Evolutionary conservation across 495 filamentous ascomycete genomes (phyloP), one percentile per base, ranked within the genome.

Genomic region (Penicillium steckii): DNA sequence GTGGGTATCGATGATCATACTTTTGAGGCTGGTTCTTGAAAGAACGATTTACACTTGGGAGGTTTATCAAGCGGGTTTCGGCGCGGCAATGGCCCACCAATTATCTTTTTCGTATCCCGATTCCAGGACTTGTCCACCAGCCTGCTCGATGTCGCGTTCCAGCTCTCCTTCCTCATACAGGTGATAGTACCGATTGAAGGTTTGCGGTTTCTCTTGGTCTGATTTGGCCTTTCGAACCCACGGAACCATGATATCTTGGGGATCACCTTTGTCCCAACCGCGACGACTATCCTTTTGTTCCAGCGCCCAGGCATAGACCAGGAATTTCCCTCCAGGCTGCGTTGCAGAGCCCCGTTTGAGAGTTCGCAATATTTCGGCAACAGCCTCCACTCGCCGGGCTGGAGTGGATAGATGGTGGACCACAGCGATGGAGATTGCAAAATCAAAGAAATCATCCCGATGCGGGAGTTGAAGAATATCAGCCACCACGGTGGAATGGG

Each of bases 51-150:
- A 4, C 29, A n/a, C 5, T 32, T 13, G n/a, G 29, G 38, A 21
- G 21, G 35, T 33, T 49, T 35, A 59, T 52, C 48, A 35, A 49
- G 25, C 27, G 46, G 38, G 47, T 30, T 61, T 63, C 52, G 69
- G 69, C 29, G 65, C 68, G 38, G 78, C 80, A 42, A 90, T 85
- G 27, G 80, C 90, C 93, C 94, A 98, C 94, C 94, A 97, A 76
- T 98, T 98, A 58, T 98, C 94, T 69, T 84, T 94, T 64, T 98
- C 94, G 74, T 97, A 98, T 23, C 94, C 94, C 48, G 85, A 86
- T 55, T 86, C 85, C 35, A 93, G 53, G 15, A 96, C 82, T 43
- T 64, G 66, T 27, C 94, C 94, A 25, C 90, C 91, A 38, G 90
- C 94, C 22, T 72, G 75, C 33, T 64, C 61, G 52, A 95, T 81